phyloP scores from a whole-genome alignment of 345 rosid species.

The Carallia brachiata region DNA sequence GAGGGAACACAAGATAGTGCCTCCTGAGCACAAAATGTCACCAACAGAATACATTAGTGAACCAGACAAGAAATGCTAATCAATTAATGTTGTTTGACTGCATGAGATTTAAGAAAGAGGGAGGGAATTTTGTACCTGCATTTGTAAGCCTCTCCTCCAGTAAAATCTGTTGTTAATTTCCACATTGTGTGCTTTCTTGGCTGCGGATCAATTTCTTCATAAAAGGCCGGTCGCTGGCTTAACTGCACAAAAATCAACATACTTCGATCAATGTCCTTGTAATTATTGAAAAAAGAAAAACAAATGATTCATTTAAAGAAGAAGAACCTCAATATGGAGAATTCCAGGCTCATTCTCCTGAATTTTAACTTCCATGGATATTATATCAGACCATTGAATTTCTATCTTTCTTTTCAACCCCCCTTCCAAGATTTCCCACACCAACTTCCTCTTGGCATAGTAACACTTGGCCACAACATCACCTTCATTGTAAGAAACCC shows the following conservation, averaged over 20 bases:
- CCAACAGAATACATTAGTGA: not conserved
- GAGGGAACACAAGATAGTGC: slow-evolving; percentile 43
- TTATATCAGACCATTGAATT: slow-evolving; percentile 36
- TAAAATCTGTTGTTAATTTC: slow-evolving; percentile 41
- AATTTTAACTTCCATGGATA: slow-evolving; percentile 24
- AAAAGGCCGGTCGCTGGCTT: slow-evolving; percentile 32
- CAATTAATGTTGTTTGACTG: not conserved
- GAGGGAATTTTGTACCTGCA: slow-evolving; percentile 33
- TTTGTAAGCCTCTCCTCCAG: slow-evolving; percentile 37
- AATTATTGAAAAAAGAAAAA: not conserved
- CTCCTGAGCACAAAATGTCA: slow-evolving; percentile 34
- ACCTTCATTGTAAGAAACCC: slow-evolving; percentile 27
- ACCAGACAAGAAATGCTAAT: not conserved
- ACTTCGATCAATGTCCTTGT: not conserved
- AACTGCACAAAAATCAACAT: slow-evolving; percentile 28
- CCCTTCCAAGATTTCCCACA: slow-evolving; percentile 54
- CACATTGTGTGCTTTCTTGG: slow-evolving; percentile 47
- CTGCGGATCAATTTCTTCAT: slow-evolving; percentile 38
- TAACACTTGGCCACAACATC: slow-evolving; percentile 60
- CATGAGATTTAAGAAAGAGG: not conserved
- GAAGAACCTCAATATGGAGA: slow-evolving; percentile 33
- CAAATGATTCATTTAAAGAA: not conserved
- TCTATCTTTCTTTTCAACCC: slow-evolving; percentile 43
- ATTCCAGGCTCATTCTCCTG: slow-evolving; percentile 25
- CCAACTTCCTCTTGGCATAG: slow-evolving; percentile 51